Evolutionary conservation across 2,329 filamentous ascomycete species (phyloP), one percentile per base, ranked within the genome.

Genomic region (Microdochium nivale): DNA sequence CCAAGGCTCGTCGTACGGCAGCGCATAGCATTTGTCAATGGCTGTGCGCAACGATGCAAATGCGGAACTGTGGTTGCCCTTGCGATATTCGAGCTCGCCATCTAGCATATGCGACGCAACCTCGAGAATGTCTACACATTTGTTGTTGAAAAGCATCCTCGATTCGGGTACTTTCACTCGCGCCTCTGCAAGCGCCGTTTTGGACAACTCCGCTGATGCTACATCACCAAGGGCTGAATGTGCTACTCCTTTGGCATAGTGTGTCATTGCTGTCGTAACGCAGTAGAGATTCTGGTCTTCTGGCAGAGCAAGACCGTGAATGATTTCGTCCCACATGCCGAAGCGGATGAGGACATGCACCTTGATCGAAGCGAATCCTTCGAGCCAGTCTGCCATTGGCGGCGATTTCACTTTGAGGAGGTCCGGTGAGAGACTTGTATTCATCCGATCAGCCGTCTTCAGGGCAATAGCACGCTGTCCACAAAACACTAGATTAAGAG

Each of bases 361-460:
- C 3, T 82, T 77, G 64, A 88, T 81, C 1, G 79, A 77, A 3
- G 87, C 66, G 56, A 89, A 90, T 1, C 79, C 78, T 65, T 91
- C 88, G 1, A 90, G 70, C 81, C 85, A 90, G 64, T 90, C 86
- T 1, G 87, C 86, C 86, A 91, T 90, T 0, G 85, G 84, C 0
- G 85, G 85, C 0, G 79, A 83, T 55, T 83, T 62, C 3, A 87
- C 71, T 0, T 79, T 77, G 0, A 91, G 71, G 2, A 90, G 65
- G 0, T 77, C 76, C 50, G 85, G 80, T 0, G 86, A 78, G 3
- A 90, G 68, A 0, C 80, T 80, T 0, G 67, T 67, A 60, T 90
- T 85, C 48, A 90, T 75, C 46, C 73, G 69, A 0, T 62, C 58
- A 0, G 79, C 78, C 0, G 84, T 83, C 1, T 85, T 76, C 2